Percentiles rank a stretch among this genome's conserved stretches.
Evolutionary conservation across 805 yeast species (phyloP).

Genomic region (Blastobotrys attinorum): DNA sequence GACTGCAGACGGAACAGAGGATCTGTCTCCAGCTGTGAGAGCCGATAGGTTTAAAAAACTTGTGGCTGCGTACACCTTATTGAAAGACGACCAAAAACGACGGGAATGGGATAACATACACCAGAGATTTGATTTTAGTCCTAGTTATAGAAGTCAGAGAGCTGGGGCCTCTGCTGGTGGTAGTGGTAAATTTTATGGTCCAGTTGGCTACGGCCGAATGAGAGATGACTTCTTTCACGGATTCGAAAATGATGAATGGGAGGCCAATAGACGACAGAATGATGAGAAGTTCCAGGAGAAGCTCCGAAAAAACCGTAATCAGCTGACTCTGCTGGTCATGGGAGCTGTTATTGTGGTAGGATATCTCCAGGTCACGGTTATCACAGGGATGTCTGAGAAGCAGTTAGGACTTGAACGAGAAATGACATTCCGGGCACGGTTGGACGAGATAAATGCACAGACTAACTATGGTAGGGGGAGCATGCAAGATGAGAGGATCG

Average conservation of each 20-base stretch:
- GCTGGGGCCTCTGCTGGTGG: not conserved
- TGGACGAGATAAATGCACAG: slow-evolving; percentile 30
- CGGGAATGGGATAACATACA: slow-evolving; percentile 35
- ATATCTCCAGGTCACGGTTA: slow-evolving; percentile 32
- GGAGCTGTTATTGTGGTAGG: slow-evolving; percentile 33
- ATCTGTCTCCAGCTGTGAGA: slow-evolving; percentile 31
- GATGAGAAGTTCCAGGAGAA: slow-evolving; percentile 32
- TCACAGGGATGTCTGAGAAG: slow-evolving; percentile 18
- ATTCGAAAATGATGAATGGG: slow-evolving; percentile 52
- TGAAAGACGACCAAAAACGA: slow-evolving; percentile 39
- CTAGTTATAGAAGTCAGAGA: not conserved
- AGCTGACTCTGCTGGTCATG: slow-evolving; percentile 38
- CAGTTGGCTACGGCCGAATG: not conserved
- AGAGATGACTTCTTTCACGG: slow-evolving; percentile 39
- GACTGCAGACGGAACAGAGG: slow-evolving; percentile 29
- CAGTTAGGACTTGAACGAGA: slow-evolving; percentile 25
- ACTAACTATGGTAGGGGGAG: slow-evolving; percentile 46
- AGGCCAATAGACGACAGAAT: slow-evolving; percentile 31
- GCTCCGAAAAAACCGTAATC: slow-evolving; percentile 32
- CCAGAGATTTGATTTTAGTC: not conserved
- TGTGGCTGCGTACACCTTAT: slow-evolving; percentile 50
- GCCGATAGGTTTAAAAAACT: slow-evolving; percentile 47
- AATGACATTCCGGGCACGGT: slow-evolving; percentile 33
- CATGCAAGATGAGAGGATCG: slow-evolving; percentile 42
- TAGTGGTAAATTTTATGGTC: not conserved